These are phyloP conservation scores for Bretziella fagacearum DNA, from an alignment of 2,329 filamentous ascomycete species.

Conservation along the genomic window DNA sequence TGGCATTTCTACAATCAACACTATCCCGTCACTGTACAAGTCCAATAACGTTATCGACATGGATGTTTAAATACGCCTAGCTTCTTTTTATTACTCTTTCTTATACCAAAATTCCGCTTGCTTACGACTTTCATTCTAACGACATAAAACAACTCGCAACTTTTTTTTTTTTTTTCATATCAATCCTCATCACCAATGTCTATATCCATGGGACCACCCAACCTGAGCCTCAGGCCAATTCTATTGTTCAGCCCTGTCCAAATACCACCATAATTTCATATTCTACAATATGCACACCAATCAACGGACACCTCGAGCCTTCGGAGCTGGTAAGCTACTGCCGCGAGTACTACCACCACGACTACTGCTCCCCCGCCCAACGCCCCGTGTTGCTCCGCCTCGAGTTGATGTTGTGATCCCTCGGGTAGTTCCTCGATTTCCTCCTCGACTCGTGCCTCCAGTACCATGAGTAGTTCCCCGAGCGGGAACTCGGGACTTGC, in stretches of 20 bases:
- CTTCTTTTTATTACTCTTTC: neutral
- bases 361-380: conserved; percentile 19
- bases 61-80: conserved; percentile 18
- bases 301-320: conserved; percentile 26
- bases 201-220: no score
- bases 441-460: conserved; percentile 5
- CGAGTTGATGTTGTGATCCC: neutral
- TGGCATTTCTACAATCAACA: conserved; percentile 56
- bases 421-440: conserved; percentile 17
- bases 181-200: no score
- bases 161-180: neutral
- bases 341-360: conserved; percentile 12
- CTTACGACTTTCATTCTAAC: no score
- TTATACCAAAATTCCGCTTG: neutral
- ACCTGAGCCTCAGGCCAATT: no score
- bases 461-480: conserved; percentile 23
- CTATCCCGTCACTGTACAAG: conserved; percentile 9
- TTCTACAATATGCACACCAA: neutral
- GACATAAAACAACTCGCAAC: neutral
- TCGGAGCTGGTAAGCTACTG: conserved; percentile 22
- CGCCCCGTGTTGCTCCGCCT: conserved; percentile 14
- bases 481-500: conserved; percentile 20
- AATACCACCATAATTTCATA: neutral
- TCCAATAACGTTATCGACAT: conserved; percentile 21
- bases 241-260: no score